These are phyloP conservation scores for Yarrowia sp. DNA, from an alignment of 805 yeast species.

Conservation along the genomic window DNA sequence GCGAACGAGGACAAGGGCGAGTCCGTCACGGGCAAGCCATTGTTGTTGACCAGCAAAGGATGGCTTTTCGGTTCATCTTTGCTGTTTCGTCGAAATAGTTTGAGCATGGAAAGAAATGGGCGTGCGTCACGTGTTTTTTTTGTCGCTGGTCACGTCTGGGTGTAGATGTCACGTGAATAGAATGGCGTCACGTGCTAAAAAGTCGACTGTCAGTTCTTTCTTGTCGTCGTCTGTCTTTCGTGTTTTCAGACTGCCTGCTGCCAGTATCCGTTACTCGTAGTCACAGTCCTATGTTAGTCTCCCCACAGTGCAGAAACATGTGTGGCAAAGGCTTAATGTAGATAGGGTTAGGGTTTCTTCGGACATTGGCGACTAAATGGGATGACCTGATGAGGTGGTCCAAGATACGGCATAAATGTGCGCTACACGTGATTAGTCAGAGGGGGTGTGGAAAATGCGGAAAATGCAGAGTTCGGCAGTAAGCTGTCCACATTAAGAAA, in stretches of 20 bases:
- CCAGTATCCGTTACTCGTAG: no score
- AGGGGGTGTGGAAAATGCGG: no score
- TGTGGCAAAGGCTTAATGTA: conserved; percentile 10
- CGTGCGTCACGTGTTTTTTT: no score
- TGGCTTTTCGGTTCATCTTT: conserved; percentile 7
- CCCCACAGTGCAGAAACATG: neutral
- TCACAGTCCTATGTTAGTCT: neutral
- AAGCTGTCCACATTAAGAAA: no score
- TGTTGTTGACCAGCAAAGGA: conserved; percentile 30
- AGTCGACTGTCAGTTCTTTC: no score
- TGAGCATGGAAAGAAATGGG: conserved; percentile 11
- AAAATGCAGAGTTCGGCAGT: no score
- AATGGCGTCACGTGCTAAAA: neutral
- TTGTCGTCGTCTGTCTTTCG: no score
- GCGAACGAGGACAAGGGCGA: conserved; percentile 31
- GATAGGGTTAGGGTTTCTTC: conserved; percentile 17
- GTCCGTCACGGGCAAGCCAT: conserved; percentile 13
- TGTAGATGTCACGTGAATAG: no score
- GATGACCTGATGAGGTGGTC: neutral
- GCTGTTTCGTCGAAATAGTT: conserved; percentile 23
- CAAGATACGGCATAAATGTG: no score
- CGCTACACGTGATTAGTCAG: no score
- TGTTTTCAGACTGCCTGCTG: no score
- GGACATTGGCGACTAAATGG: conserved; percentile 12
- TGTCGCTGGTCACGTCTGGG: no score